phyloP scores from a whole-genome alignment of 176 grass and related monocot species.

The Eleusine coracana region DNA sequence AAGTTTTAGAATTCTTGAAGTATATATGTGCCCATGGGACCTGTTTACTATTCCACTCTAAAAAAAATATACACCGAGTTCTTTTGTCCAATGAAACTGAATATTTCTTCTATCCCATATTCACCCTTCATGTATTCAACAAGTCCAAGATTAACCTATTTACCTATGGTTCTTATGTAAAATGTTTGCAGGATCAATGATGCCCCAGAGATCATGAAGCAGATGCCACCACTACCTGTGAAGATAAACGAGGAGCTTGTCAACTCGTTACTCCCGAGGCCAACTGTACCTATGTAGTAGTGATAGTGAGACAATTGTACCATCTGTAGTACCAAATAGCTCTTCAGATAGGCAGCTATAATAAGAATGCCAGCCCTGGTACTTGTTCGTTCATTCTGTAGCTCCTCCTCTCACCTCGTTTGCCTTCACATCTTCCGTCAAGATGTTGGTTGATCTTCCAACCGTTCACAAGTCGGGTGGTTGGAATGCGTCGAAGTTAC shows the following conservation, averaged over 20 bases:
- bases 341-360: constrained; percentile 52
- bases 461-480: constrained; percentile 21
- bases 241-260: constrained; percentile 96
- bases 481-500: constrained; percentile 38
- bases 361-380: constrained; percentile 50
- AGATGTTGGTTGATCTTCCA: constrained; percentile 13
- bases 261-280: constrained; percentile 83
- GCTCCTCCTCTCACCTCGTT: constrained; percentile 23
- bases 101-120: not conserved
- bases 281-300: constrained; percentile 77
- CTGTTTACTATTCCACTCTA: not conserved
- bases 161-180: constrained; percentile 10
- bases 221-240: constrained; percentile 93
- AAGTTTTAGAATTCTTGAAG: not conserved
- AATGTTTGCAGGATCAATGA: constrained; percentile 80
- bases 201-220: constrained; percentile 97
- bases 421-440: constrained; percentile 25
- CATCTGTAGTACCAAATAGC: constrained; percentile 43
- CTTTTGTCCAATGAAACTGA: not conserved
- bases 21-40: not conserved
- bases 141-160: not conserved
- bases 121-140: not conserved
- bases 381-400: constrained; percentile 51
- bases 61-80: not conserved
- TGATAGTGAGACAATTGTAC: constrained; percentile 35